These are phyloP conservation scores for Mycotypha africana DNA, from an alignment of 371 early-diverging fungal genomes.

Conservation along the genomic window DNA sequence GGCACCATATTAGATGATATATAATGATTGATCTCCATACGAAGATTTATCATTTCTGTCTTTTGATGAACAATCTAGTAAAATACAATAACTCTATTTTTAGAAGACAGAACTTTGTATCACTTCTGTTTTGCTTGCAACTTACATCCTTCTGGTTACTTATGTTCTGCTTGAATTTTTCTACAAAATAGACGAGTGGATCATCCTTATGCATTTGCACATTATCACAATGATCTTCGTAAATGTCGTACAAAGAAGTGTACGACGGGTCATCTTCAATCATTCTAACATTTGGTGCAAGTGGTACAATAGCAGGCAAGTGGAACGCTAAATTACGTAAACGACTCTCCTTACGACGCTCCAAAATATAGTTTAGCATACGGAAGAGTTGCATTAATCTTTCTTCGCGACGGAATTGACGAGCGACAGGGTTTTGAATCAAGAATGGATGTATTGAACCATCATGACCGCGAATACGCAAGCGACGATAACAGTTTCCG, in stretches of 20 bases:
- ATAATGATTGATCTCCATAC: conserved; percentile 78
- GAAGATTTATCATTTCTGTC: conserved; percentile 66
- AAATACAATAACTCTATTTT: neutral
- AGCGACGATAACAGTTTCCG: conserved; percentile 65
- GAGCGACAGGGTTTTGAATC: conserved; percentile 86
- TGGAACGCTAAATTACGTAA: conserved; percentile 85
- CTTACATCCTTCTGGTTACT: conserved; percentile 35
- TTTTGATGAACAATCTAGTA: conserved; percentile 37
- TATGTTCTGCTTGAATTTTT: conserved; percentile 51
- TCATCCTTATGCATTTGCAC: conserved; percentile 74
- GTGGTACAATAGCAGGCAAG: conserved; percentile 84
- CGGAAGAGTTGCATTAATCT: conserved; percentile 89
- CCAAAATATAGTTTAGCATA: conserved; percentile 81
- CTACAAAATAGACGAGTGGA: conserved; percentile 69
- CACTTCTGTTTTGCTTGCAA: neutral
- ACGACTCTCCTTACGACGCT: conserved; percentile 71
- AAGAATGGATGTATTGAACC: conserved; percentile 87
- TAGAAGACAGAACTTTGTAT: too few relatives aligned
- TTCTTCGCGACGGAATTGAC: conserved; percentile 90
- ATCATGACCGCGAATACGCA: conserved; percentile 90
- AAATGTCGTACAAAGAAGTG: conserved; percentile 80
- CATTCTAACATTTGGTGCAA: conserved; percentile 91
- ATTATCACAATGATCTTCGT: conserved; percentile 74
- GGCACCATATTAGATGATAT: conserved; percentile 78
- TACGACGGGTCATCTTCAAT: conserved; percentile 90